phyloP scores from a whole-genome alignment of 306 rosid genomes.

The Medicago ruthenica region DNA sequence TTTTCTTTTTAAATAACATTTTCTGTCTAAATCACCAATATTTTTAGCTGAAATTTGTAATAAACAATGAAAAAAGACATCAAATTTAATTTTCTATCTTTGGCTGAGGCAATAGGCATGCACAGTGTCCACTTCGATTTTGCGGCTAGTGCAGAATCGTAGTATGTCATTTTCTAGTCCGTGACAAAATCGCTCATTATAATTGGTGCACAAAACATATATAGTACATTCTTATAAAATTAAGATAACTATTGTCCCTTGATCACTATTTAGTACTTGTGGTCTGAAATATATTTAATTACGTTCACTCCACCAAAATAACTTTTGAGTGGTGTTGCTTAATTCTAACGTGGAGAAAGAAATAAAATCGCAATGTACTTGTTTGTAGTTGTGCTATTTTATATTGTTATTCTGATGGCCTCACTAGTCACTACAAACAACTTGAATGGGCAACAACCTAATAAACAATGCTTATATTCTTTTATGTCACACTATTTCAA shows the following conservation, averaged over 20 bases:
- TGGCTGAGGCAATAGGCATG: background rate
- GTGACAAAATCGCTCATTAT: constrained; percentile 3
- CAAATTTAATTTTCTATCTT: constrained; percentile 2
- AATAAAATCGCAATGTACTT: constrained; percentile 12
- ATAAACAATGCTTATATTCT: background rate
- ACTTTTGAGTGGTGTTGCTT: constrained; percentile 9
- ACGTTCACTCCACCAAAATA: constrained; percentile 1
- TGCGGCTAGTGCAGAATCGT: constrained; percentile 48
- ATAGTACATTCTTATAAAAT: constrained; percentile 12
- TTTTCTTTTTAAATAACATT: background rate
- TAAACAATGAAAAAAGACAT: constrained; percentile 18
- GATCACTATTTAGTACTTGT: background rate
- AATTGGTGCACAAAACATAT: background rate
- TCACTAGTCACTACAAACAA: background rate
- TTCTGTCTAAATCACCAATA: background rate
- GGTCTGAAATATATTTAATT: background rate
- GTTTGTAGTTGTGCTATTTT: constrained; percentile 6
- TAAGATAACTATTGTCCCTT: background rate
- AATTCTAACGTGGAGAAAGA: background rate
- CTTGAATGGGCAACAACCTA: constrained; percentile 35
- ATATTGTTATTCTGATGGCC: background rate
- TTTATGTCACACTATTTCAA: background rate
- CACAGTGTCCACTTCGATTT: constrained; percentile 41
- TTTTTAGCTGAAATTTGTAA: background rate
- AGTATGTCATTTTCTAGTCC: constrained; percentile 32